These are phyloP conservation scores for Aureobasidium uvarum DNA, from an alignment of 2,329 filamentous ascomycete genomes.

Conservation along the genomic window DNA sequence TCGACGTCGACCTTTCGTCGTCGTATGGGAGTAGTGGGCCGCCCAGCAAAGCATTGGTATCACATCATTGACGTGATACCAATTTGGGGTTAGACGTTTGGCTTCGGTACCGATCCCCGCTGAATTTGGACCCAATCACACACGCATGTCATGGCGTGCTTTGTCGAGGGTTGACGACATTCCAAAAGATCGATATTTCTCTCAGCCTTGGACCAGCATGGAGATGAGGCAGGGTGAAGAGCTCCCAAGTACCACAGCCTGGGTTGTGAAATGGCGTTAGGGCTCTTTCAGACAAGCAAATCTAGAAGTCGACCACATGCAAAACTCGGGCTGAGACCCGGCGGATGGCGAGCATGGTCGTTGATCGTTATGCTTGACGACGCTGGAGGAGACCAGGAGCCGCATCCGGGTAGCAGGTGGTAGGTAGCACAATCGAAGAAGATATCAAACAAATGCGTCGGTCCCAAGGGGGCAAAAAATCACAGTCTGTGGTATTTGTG, in stretches of 20 bases:
- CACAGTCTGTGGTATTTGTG: neutral
- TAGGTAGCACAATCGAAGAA: neutral
- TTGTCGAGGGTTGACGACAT: constrained; percentile 24
- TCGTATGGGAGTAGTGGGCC: constrained; percentile 23
- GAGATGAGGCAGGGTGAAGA: constrained; percentile 1
- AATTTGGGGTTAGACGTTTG: constrained; percentile 25
- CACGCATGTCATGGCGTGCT: constrained; percentile 22
- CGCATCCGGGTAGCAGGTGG: neutral
- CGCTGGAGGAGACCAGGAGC: neutral
- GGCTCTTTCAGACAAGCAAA: neutral
- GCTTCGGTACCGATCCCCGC: constrained; percentile 19
- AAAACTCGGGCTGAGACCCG: constrained; percentile 3
- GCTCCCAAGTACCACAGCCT: neutral
- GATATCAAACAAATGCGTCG: neutral
- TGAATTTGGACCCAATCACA: constrained; percentile 14
- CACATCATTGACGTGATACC: constrained; percentile 29
- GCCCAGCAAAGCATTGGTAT: constrained; percentile 28
- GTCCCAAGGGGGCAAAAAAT: constrained; percentile 5
- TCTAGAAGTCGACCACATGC: constrained; percentile 1
- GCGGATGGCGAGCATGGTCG: neutral
- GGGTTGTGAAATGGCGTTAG: neutral
- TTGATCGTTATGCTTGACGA: neutral
- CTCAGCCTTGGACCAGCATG: neutral
- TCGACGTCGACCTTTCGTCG: constrained; percentile 19
- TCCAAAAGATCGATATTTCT: constrained; percentile 16